Evolutionary conservation across 2,329 filamentous ascomycete genomes (phyloP).

Genomic region (Penicillium freii): DNA sequence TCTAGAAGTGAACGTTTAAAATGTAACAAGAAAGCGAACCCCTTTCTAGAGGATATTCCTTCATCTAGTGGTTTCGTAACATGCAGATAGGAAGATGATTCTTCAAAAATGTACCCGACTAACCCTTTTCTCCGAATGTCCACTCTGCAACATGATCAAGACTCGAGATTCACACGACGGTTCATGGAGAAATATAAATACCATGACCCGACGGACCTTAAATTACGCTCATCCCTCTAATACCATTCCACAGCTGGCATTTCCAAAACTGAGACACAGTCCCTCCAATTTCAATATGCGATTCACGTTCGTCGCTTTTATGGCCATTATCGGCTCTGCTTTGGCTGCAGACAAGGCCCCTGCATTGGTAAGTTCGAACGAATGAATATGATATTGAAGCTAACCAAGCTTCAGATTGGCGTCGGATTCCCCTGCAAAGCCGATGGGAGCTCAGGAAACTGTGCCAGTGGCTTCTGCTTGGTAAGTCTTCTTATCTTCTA

Average conservation of each 20-base stretch:
- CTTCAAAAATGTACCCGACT: not conserved
- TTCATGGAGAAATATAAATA: not conserved
- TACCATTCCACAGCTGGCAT: not conserved
- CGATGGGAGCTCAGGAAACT: slow-evolving; percentile 6
- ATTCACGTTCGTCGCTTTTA: not conserved
- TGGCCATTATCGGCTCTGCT: not conserved
- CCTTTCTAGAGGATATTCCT: not conserved
- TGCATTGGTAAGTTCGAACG: not conserved
- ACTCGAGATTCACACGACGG: not conserved
- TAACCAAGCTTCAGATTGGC: not conserved
- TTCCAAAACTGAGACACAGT: not conserved
- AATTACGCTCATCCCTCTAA: not conserved
- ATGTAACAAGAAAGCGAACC: not conserved
- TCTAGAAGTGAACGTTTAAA: not conserved
- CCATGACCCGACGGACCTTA: no score
- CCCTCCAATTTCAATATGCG: not conserved
- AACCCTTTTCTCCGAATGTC: not conserved
- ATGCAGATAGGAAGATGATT: not conserved
- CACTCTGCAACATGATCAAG: not conserved
- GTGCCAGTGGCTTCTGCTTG: slow-evolving; percentile 3
- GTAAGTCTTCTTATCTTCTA: not conserved
- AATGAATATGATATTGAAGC: not conserved
- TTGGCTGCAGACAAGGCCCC: slow-evolving; percentile 3
- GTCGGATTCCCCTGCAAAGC: not conserved
- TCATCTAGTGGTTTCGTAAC: not conserved